phyloP scores from a whole-genome alignment of 108 stramenopile species.

The Mediolabrus comicus region DNA sequence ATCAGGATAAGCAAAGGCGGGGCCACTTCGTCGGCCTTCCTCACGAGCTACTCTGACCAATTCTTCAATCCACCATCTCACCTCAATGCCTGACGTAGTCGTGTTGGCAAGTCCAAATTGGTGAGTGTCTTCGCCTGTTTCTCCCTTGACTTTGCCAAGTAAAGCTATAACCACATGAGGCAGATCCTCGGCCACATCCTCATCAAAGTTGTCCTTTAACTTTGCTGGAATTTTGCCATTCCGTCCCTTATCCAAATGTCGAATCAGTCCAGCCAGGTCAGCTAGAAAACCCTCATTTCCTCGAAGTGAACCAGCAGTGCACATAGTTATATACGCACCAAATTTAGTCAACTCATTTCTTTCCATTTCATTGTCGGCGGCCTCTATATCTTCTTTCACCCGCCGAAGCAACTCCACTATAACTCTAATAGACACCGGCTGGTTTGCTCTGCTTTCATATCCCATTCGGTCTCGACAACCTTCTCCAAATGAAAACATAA shows the following conservation, averaged over 20 bases:
- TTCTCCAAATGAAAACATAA: conserved; percentile 1
- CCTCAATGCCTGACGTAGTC: conserved; percentile 4
- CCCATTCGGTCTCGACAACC: conserved; percentile 1
- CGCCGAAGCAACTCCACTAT: neutral
- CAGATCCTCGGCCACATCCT: neutral
- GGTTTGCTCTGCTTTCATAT: neutral
- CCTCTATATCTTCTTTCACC: neutral
- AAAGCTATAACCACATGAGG: conserved; percentile 20
- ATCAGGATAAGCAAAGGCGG: neutral
- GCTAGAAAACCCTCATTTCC: conserved; percentile 10
- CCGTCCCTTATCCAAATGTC: neutral
- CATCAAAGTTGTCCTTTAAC: neutral
- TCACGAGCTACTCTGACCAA: neutral
- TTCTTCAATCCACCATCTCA: conserved; percentile 13
- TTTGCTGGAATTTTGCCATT: neutral
- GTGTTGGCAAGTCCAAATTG: neutral
- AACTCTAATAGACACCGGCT: neutral
- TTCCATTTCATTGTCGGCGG: neutral
- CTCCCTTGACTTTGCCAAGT: conserved; percentile 28
- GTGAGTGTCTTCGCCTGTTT: conserved; percentile 5
- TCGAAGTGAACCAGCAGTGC: neutral
- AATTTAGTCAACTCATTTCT: conserved; percentile 1
- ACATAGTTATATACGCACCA: conserved; percentile 2
- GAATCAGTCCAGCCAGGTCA: neutral
- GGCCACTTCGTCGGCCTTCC: neutral